These are phyloP conservation scores for Triglochin maritima DNA, from an alignment of 106 monocot genomes.

Conservation along the genomic window DNA sequence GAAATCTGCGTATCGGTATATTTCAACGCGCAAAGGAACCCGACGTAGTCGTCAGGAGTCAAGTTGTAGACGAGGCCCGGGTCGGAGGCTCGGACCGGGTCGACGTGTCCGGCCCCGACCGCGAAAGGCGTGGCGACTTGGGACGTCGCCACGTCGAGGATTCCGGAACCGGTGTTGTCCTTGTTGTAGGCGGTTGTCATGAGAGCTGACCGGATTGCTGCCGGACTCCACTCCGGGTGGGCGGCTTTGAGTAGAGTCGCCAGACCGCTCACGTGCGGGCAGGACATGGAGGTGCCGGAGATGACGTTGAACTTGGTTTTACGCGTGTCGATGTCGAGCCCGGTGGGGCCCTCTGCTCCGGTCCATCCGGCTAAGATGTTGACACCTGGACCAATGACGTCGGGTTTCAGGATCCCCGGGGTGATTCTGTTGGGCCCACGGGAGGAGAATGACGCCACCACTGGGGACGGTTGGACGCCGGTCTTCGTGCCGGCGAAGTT, in stretches of 20 bases:
- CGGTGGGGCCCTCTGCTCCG: constrained; percentile 70
- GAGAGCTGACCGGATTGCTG: constrained; percentile 3
- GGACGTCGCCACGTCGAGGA: constrained; percentile 67
- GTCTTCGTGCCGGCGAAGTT: constrained; percentile 69
- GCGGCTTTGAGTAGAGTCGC: constrained; percentile 46
- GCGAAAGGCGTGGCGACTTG: constrained; percentile 60
- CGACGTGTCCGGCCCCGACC: constrained; percentile 77
- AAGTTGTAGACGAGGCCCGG: constrained; percentile 88
- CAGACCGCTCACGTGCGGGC: constrained; percentile 94
- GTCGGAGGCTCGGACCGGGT: constrained; percentile 59
- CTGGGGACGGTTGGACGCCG: constrained; percentile 70
- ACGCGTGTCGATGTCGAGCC: constrained; percentile 37
- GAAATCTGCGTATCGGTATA: constrained; percentile 58
- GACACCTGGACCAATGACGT: constrained; percentile 86
- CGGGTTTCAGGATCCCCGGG: constrained; percentile 75
- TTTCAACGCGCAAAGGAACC: constrained; percentile 76
- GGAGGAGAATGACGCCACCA: constrained; percentile 95
- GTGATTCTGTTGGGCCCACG: constrained; percentile 82
- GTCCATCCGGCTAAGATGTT: constrained; percentile 95
- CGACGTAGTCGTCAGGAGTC: constrained; percentile 52
- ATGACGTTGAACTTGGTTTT: constrained; percentile 87
- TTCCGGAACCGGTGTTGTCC: constrained; percentile 42
- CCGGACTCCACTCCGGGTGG: constrained; percentile 3
- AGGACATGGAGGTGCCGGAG: constrained; percentile 98
- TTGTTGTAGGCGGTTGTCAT: constrained; percentile 24